These are phyloP conservation scores for Helianthus tuberosus DNA, from an alignment of 129 eudicot genomes.

Conservation along the genomic window DNA sequence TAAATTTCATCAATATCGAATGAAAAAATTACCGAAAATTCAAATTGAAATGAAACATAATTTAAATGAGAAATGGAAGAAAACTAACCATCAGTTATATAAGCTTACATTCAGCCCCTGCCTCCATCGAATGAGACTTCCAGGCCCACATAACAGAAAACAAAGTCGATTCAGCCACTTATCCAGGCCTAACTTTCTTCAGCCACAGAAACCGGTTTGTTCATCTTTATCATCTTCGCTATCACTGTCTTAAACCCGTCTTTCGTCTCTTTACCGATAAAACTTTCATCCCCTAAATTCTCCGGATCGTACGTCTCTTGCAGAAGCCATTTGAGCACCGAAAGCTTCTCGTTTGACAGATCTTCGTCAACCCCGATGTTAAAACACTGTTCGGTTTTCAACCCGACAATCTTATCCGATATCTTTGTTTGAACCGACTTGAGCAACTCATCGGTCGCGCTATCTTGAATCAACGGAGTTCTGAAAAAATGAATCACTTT, in stretches of 20 bases:
- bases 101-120: too few relatives aligned
- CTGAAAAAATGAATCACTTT: conserved; percentile 76
- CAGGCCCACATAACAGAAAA: too few relatives aligned
- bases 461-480: conserved; percentile 75
- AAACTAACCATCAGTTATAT: too few relatives aligned
- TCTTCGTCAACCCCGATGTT: conserved; percentile 60
- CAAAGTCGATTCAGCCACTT: too few relatives aligned
- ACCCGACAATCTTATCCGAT: conserved; percentile 63
- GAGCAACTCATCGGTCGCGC: conserved; percentile 66
- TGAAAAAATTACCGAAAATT: too few relatives aligned
- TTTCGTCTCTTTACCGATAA: conserved; percentile 46
- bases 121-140: too few relatives aligned
- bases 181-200: too few relatives aligned
- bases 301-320: conserved; percentile 83
- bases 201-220: too few relatives aligned
- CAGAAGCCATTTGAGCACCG: conserved; percentile 77
- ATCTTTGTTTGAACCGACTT: conserved; percentile 65
- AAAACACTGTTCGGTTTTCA: conserved; percentile 86
- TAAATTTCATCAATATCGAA: too few relatives aligned
- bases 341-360: conserved; percentile 61
- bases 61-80: too few relatives aligned
- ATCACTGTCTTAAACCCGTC: conserved; percentile 40
- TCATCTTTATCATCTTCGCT: too few relatives aligned
- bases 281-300: conserved; percentile 71
- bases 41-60: too few relatives aligned